Conservation (phyloP, 2,329 filamentous ascomycete species). For the Paraphoma sp. region DNA sequence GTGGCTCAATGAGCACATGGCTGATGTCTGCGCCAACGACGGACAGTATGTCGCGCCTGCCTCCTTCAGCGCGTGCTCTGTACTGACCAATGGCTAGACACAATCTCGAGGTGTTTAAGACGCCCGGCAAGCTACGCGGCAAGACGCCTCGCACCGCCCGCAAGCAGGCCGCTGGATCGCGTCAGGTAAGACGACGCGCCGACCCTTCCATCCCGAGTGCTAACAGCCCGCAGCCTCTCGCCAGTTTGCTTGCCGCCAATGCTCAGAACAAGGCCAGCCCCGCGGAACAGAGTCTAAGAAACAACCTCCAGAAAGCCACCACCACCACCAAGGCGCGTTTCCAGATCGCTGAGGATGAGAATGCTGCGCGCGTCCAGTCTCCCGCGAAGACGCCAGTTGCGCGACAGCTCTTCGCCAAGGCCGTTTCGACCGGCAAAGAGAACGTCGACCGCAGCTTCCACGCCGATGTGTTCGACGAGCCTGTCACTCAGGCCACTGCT, state of each 20-base stretch:
- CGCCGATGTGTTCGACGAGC: constrained; percentile 49
- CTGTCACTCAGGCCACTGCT: constrained; percentile 24
- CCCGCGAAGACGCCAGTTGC: constrained; percentile 36
- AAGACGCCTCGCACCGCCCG: constrained; percentile 78
- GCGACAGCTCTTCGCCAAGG: constrained; percentile 36
- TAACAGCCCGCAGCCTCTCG: constrained; percentile 52
- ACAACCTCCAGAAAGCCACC: constrained; percentile 55
- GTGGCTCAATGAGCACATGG: constrained; percentile 99
- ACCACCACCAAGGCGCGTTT: constrained; percentile 65
- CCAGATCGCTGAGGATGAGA: constrained; percentile 65
- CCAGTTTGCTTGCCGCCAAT: constrained; percentile 56
- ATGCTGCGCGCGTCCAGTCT: constrained; percentile 28
- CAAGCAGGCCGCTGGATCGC: constrained; percentile 64
- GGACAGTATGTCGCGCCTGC: constrained; percentile 71
- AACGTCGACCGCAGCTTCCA: constrained; percentile 29
- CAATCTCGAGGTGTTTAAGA: constrained; percentile 95
- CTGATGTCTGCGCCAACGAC: constrained; percentile 85
- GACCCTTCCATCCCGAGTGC: constrained; percentile 36
- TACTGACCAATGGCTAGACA: constrained; percentile 65
- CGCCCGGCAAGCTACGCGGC: constrained; percentile 80
- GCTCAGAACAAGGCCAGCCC: constrained; percentile 57
- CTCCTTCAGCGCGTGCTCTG: constrained; percentile 3
- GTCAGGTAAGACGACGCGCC: constrained; percentile 69
- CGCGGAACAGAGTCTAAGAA: constrained; percentile 59
- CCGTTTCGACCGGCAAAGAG: constrained; percentile 37